Conservation (phyloP, 2,329 filamentous ascomycete species). For the Fusarium pseudoanthophilum region DNA sequence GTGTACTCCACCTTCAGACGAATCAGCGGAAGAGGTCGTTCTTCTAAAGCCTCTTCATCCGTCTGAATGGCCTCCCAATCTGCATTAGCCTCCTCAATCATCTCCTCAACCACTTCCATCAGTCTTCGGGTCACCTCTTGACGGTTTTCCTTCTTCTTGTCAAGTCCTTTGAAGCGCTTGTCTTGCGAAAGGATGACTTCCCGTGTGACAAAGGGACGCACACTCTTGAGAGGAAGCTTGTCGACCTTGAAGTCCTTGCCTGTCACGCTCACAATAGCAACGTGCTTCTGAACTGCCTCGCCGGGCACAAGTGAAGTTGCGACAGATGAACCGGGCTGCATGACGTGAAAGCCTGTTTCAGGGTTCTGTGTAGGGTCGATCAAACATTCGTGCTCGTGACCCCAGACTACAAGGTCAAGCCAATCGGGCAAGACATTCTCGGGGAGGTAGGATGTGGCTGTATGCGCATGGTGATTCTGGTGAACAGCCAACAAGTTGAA, state of each 20-base stretch:
- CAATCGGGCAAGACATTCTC: conserved; percentile 94
- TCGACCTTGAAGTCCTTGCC: conserved; percentile 84
- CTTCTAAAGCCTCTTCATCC: conserved; percentile 67
- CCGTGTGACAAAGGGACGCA: conserved; percentile 88
- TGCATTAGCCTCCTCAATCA: conserved; percentile 85
- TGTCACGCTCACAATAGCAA: conserved; percentile 84
- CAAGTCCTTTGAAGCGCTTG: conserved; percentile 78
- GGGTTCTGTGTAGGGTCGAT: conserved; percentile 87
- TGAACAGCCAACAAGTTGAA: conserved; percentile 97
- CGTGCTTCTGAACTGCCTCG: conserved; percentile 91
- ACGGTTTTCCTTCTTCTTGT: conserved; percentile 84
- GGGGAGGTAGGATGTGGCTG: conserved; percentile 90
- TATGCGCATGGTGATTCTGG: conserved; percentile 94
- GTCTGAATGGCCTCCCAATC: conserved; percentile 86
- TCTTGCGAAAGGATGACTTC: conserved; percentile 84
- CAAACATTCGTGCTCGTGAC: conserved; percentile 95
- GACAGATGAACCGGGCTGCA: conserved; percentile 96
- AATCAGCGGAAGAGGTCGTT: conserved; percentile 81
- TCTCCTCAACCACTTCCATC: conserved; percentile 80
- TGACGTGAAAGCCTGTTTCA: conserved; percentile 92
- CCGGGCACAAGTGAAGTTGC: conserved; percentile 91
- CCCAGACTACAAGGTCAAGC: conserved; percentile 93
- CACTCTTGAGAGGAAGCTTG: conserved; percentile 84
- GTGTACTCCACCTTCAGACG: conserved; percentile 92
- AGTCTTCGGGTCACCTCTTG: conserved; percentile 81